phyloP scores from a whole-genome alignment of 2,329 filamentous ascomycete species.

The Myrmaecium sp. region DNA sequence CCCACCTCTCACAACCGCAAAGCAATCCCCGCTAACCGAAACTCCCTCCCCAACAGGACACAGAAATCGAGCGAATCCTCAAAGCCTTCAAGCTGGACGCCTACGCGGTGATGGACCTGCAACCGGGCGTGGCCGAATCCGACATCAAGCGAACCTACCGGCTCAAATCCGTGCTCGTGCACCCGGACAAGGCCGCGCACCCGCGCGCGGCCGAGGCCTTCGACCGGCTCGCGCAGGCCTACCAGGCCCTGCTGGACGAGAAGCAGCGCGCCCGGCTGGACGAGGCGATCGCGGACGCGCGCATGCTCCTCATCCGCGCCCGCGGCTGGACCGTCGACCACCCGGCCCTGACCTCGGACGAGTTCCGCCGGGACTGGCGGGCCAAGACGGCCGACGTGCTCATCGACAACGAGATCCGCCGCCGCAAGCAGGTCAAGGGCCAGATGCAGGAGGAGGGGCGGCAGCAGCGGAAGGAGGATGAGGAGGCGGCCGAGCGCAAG shows the following conservation, averaged over 20 bases:
- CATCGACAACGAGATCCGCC: conserved; percentile 77
- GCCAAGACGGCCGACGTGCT: conserved; percentile 81
- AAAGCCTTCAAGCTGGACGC: conserved; percentile 71
- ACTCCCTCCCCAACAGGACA: too few relatives aligned
- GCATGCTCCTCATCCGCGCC: conserved; percentile 86
- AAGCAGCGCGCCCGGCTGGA: conserved; percentile 76
- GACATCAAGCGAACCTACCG: conserved; percentile 93
- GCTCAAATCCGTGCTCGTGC: conserved; percentile 96
- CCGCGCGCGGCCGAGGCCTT: conserved; percentile 85
- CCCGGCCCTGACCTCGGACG: conserved; percentile 66
- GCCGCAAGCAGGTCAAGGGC: conserved; percentile 72
- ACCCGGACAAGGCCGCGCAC: conserved; percentile 94
- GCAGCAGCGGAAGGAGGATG: conserved; percentile 70
- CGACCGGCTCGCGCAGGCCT: conserved; percentile 88
- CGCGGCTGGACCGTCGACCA: conserved; percentile 85
- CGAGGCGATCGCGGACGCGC: conserved; percentile 89
- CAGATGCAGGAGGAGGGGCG: conserved; percentile 94
- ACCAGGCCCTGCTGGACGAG: conserved; percentile 82
- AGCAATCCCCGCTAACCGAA: conserved; percentile 1
- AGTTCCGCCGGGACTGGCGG: conserved; percentile 74
- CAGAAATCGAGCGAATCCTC: conserved; percentile 41
- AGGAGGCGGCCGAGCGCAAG: conserved; percentile 52
- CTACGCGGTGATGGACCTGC: conserved; percentile 88
- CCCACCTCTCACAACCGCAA: background rate
- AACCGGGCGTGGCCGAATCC: conserved; percentile 84